A percentile compares a stretch with the other conserved stretches of the same genome.
Evolutionary conservation across 345 rosid genomes (phyloP).

Genomic region (Microcos paniculata): DNA sequence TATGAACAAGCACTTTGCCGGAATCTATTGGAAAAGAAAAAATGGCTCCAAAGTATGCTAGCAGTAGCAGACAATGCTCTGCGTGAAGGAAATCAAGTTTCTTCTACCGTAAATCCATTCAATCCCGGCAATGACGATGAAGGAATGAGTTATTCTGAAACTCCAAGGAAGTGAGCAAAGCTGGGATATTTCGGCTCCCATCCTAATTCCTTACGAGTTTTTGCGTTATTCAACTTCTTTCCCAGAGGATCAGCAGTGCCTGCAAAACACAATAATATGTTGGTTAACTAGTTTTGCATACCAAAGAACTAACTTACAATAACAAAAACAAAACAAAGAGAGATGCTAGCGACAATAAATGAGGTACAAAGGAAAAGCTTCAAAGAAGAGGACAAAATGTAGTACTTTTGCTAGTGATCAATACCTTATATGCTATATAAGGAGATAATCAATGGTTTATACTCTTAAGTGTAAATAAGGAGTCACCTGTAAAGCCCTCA

Average conservation of each 20-base stretch:
- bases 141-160: constrained; percentile 30
- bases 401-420: neutral
- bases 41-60: neutral
- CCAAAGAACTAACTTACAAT: neutral
- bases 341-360: neutral
- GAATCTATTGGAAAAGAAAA: neutral
- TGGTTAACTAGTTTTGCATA: neutral
- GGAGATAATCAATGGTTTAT: neutral
- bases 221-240: constrained; percentile 77
- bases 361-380: neutral
- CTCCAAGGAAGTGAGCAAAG: constrained; percentile 76
- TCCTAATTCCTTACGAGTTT: constrained; percentile 67
- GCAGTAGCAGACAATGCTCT: neutral
- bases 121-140: neutral
- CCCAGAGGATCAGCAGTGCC: constrained; percentile 85
- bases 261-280: constrained; percentile 32
- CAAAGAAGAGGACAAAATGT: neutral
- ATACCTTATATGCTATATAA: neutral
- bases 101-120: neutral
- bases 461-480: neutral
- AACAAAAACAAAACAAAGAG: neutral
- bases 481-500: constrained; percentile 68
- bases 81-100: neutral
- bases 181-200: constrained; percentile 92
- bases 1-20: constrained; percentile 6